Base-by-base conservation (phyloP, 192 early-diverging fungal species). In the Backusella parvicylindrica region DNA sequence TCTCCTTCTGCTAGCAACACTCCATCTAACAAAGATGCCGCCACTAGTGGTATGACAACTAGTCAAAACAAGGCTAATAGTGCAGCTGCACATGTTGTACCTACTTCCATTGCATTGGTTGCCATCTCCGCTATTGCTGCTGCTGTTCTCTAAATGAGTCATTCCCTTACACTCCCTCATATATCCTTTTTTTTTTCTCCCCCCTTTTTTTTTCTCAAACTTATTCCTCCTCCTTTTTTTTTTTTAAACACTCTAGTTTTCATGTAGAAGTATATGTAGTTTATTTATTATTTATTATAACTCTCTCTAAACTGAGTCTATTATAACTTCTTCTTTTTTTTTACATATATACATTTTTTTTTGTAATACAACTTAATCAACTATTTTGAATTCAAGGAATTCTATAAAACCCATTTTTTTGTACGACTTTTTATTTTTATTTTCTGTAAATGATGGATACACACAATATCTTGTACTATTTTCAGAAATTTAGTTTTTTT, bases 101-200 rank as follows among this genome's bases (percentile, higher is more conserved):
- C 68, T 43, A 41, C 68, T 70, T 47, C 68, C 5, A 70, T 70
- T 70, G 68, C 68, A 38, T 47, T 70, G 26, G 68, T 70, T 70
- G 68, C 41, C 2, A 41, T 43, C 37, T 70, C 68, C 40, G 68
- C 68, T 32, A 30, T 70, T 13, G 38, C 16, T 28, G 37, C 68
- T 70, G 68, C 40, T 43, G 21, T 70, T 23, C 41, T 70, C 41
- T 70, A 70, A 47, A 70, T 60, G 26, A 60, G 12, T 9, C n/a
- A 11, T 16, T 1, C 16, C 16, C 16, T 6, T n/a, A 3, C 6
- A 1, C 33, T 35, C 15, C 23, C 53, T 23, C 23, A 60, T 60
- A 60, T 60, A 60, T 60, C 21, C 53, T 28, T 26, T 28, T 23
- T 9, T 56, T 28, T 26, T 28, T 23, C 23, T 56, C 50, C 18